These are phyloP conservation scores for Annulohypoxylon nitens DNA, from an alignment of 495 filamentous ascomycete species.

Conservation along the genomic window DNA sequence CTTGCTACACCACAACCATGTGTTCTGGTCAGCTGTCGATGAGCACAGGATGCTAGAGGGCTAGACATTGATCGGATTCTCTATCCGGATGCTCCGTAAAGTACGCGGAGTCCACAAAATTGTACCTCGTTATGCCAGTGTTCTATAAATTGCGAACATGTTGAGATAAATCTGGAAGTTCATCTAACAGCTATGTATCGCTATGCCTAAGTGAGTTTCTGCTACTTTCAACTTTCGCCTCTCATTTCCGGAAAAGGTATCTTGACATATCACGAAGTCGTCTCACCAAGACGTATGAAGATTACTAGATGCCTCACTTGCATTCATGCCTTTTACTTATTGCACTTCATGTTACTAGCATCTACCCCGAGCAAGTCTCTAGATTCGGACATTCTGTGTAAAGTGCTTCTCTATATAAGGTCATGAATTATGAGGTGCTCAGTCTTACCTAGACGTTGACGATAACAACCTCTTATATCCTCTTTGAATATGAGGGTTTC, in stretches of 20 bases:
- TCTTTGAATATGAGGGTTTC: conserved; percentile 28
- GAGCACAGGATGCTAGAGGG: neutral
- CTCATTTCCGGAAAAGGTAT: conserved; percentile 37
- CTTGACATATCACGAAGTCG: conserved; percentile 26
- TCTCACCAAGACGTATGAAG: conserved; percentile 35
- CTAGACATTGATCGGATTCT: neutral
- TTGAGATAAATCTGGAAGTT: neutral
- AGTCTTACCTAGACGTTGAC: neutral
- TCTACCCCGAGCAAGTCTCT: neutral
- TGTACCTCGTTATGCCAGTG: conserved; percentile 10
- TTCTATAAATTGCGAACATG: conserved; percentile 3
- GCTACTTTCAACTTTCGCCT: conserved; percentile 27
- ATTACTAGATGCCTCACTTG: conserved; percentile 8
- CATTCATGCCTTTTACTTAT: neutral
- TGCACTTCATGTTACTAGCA: conserved; percentile 1
- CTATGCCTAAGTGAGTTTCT: neutral
- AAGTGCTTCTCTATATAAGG: conserved; percentile 23
- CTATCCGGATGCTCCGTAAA: neutral
- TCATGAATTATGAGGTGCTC: conserved; percentile 13
- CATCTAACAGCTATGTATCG: neutral
- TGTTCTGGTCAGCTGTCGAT: neutral
- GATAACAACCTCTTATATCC: neutral
- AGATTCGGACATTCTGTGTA: neutral
- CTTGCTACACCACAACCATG: conserved; percentile 5
- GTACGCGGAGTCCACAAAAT: neutral